Conservation (phyloP, 176 grass and related monocot genomes). For the Oryza meyeriana region DNA sequence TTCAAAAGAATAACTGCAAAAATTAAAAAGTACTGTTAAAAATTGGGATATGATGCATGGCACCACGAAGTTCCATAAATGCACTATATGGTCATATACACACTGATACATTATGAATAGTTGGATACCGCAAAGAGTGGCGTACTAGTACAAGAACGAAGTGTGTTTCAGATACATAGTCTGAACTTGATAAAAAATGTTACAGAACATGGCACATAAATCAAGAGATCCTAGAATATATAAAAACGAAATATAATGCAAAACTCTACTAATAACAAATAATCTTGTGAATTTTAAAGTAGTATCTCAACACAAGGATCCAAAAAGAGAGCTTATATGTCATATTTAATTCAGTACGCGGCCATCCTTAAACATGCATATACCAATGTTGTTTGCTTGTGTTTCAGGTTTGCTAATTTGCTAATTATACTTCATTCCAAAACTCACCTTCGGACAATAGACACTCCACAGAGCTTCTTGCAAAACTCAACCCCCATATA, state of each 20-base stretch:
- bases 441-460: constrained; percentile 86
- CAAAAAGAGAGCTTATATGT: not conserved
- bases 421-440: constrained; percentile 34
- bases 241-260: not conserved
- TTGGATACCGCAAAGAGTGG: no score
- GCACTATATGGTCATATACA: not conserved
- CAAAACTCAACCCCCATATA: constrained; percentile 95
- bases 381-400: not conserved
- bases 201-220: not conserved
- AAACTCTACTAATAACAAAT: not conserved
- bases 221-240: not conserved
- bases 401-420: constrained; percentile 17
- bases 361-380: not conserved
- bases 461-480: constrained; percentile 96
- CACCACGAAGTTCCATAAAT: not conserved
- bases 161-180: no score
- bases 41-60: not conserved
- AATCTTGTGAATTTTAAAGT: not conserved
- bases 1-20: not conserved
- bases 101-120: no score
- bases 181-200: constrained; percentile 1
- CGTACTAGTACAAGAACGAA: no score
- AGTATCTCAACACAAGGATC: constrained; percentile 19
- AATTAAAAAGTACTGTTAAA: not conserved
- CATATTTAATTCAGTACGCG: not conserved